phyloP scores from a whole-genome alignment of 345 rosid genomes.

The Gossypium sturtianum region DNA sequence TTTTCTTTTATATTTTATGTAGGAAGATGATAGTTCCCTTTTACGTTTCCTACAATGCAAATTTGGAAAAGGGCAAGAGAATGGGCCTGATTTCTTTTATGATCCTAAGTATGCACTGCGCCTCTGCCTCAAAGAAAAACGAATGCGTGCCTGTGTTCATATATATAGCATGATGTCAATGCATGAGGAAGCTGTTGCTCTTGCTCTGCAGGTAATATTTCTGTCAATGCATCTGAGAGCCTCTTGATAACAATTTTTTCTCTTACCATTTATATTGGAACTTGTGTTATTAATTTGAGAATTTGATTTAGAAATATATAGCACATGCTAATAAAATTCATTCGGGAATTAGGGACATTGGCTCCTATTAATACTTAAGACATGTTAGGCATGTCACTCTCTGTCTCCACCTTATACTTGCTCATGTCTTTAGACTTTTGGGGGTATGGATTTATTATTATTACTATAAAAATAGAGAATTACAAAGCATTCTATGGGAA shows the following conservation, averaged over 20 bases:
- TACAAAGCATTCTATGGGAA: not conserved
- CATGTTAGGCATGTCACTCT: not conserved
- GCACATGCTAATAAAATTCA: not conserved
- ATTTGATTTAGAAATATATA: not conserved
- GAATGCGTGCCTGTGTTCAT: slow-evolving; percentile 96
- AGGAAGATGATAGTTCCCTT: slow-evolving; percentile 97
- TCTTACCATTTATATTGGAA: not conserved
- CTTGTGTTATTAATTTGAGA: not conserved
- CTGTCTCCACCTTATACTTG: not conserved
- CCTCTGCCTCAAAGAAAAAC: slow-evolving; percentile 89
- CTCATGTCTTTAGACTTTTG: not conserved
- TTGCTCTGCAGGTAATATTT: slow-evolving; percentile 80
- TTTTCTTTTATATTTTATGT: slow-evolving; percentile 18
- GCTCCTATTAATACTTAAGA: not conserved
- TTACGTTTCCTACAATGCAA: slow-evolving; percentile 93
- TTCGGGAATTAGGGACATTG: slow-evolving; percentile 7
- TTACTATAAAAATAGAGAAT: not conserved
- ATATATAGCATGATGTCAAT: slow-evolving; percentile 99
- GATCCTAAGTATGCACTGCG: slow-evolving; percentile 98
- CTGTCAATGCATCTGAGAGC: not conserved
- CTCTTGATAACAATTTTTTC: not conserved
- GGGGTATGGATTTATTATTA: not conserved
- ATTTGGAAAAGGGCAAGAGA: slow-evolving; percentile 88
- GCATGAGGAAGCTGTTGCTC: slow-evolving; percentile 99
- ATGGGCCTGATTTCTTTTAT: slow-evolving; percentile 89